Evolutionary conservation across 345 rosid species (phyloP), one percentile per base, ranked within the genome.

Genomic region (Arabis alpina): DNA sequence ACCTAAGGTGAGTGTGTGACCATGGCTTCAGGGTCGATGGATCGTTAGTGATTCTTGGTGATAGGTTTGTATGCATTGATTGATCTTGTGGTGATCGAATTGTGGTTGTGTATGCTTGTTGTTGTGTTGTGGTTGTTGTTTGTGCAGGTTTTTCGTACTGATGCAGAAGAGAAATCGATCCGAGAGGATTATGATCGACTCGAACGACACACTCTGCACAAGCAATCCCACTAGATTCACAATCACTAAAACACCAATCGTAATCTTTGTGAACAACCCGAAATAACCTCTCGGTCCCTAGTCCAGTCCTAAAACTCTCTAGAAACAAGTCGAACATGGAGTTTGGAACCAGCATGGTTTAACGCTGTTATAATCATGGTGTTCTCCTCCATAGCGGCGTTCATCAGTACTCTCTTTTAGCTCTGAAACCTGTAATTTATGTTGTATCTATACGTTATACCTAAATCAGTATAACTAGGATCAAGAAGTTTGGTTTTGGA

Each of bases 181-280:
- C n/a, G n/a, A n/a, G n/a, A n/a, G n/a, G n/a, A n/a, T n/a, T n/a
- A n/a, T n/a, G n/a, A n/a, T n/a, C n/a, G n/a, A n/a, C n/a, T n/a
- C n/a, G n/a, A n/a, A n/a, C n/a, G n/a, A n/a, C n/a, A 93, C 98
- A 64, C 97, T 91, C 80, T 91, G 98, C 74, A 89, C 87, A 81
- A 91, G 73, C 82, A 93, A 59, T 0, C 98, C 97, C 14, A 89
- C 89, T 40, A 93, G 81, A 80, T 89, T 91, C 71, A 91, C 93
- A 41, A 93, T 82, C 84, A 91, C 97, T 60, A 93, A 43, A 13
- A 82, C 71, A 74, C 98, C 98, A 14, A 80, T 88, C 48, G 82
- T 80, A 71, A 91, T 86, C 80, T 84, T 87, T 1, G 48, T 32
- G 52, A 87, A 81, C 47, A 93, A 72, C 5, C 96, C 90, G 41